phyloP scores from a whole-genome alignment of 2,329 filamentous ascomycete genomes.

The Neonectria sp. region DNA sequence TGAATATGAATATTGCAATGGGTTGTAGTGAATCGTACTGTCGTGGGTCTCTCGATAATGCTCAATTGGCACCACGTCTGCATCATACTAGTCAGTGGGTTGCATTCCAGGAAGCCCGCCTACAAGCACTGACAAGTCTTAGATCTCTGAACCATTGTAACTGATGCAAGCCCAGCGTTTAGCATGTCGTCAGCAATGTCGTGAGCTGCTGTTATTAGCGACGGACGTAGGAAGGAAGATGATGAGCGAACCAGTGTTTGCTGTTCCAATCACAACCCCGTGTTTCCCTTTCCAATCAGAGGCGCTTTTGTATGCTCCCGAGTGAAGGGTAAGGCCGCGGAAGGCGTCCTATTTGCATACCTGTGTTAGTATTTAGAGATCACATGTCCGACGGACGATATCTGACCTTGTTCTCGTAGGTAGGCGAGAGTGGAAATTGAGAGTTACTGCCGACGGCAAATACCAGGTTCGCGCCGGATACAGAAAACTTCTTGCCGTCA shows the following conservation, averaged over 20 bases:
- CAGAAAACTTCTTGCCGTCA: neutral
- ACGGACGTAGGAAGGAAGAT: neutral
- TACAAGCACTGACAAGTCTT: neutral
- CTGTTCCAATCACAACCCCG: neutral
- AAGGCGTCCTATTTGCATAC: neutral
- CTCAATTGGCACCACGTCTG: neutral
- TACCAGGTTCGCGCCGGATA: neutral
- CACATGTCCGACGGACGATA: neutral
- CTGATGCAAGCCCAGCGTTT: neutral
- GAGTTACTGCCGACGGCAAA: neutral
- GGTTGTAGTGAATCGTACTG: neutral
- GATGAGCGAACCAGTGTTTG: neutral
- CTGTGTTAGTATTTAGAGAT: neutral
- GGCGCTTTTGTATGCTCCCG: neutral
- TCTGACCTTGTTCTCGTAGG: neutral
- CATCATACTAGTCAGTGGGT: neutral
- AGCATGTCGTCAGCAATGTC: neutral
- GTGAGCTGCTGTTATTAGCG: neutral
- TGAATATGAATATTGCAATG: neutral
- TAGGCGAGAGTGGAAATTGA: neutral
- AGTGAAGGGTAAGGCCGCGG: neutral
- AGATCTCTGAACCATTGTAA: neutral
- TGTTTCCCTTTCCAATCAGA: neutral
- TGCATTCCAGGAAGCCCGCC: neutral
- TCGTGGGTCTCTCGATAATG: neutral